Evolutionary conservation across 805 yeast species (phyloP).

Genomic region (Pichia insulana): DNA sequence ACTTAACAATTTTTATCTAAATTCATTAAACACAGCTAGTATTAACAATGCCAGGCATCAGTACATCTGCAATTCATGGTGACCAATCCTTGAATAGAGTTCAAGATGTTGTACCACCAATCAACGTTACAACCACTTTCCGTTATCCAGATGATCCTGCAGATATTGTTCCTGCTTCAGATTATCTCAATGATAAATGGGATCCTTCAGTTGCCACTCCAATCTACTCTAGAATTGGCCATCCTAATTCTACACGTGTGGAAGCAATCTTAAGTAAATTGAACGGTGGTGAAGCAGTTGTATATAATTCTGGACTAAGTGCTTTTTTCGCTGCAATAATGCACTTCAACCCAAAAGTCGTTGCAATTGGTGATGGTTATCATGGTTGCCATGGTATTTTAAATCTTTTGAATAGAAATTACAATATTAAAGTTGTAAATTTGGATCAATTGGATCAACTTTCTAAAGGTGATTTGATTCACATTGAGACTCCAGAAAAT

Average conservation of each 20-base stretch:
- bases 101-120: conserved; percentile 68
- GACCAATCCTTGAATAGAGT: conserved; percentile 55
- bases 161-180: conserved; percentile 40
- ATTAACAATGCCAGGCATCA: conserved; percentile 35
- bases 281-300: conserved; percentile 55
- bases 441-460: conserved; percentile 43
- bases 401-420: conserved; percentile 50
- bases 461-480: conserved; percentile 65
- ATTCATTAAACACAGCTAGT: no score
- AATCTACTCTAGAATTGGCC: conserved; percentile 65
- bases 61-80: conserved; percentile 59
- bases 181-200: conserved; percentile 8
- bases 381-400: conserved; percentile 78
- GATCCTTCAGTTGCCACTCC: conserved; percentile 23
- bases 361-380: conserved; percentile 74
- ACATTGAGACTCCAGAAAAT: conserved; percentile 82
- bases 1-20: no score
- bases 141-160: conserved; percentile 55
- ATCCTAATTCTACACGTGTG: conserved; percentile 60
- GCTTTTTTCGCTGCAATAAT: conserved; percentile 74
- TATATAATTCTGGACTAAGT: conserved; percentile 70
- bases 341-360: conserved; percentile 56
- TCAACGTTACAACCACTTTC: conserved; percentile 74
- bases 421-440: conserved; percentile 42
- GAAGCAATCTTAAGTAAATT: conserved; percentile 58